Percentiles rank a stretch among this genome's conserved stretches.
These are phyloP conservation scores for Colletotrichum gloeosporioides DNA, from an alignment of 2,329 filamentous ascomycete species.

Conservation along the genomic window DNA sequence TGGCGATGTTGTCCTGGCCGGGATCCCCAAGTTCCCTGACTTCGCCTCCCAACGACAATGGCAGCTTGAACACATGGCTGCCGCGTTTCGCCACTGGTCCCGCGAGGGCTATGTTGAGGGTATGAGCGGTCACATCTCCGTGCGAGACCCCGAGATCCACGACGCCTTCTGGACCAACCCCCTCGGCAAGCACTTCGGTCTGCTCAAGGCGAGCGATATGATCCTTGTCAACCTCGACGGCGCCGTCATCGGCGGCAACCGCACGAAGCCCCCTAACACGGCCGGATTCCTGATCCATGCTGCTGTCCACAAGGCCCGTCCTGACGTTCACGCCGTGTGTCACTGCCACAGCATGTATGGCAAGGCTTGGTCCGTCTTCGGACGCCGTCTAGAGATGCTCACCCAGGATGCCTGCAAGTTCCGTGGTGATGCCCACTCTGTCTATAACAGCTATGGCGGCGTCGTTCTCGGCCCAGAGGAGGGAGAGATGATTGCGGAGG, in stretches of 20 bases:
- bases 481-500: slow-evolving; percentile 65
- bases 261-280: slow-evolving; percentile 64
- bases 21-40: slow-evolving; percentile 37
- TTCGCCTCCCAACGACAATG: slow-evolving; percentile 49
- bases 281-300: slow-evolving; percentile 75
- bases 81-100: slow-evolving; percentile 71
- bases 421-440: slow-evolving; percentile 64
- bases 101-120: slow-evolving; percentile 72
- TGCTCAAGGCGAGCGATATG: slow-evolving; percentile 71
- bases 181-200: slow-evolving; percentile 68
- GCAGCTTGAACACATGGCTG: slow-evolving; percentile 66
- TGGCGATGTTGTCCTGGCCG: slow-evolving; percentile 32
- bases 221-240: slow-evolving; percentile 67
- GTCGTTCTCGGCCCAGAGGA: slow-evolving; percentile 65
- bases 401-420: slow-evolving; percentile 70
- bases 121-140: slow-evolving; percentile 70
- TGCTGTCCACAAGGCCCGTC: slow-evolving; percentile 68
- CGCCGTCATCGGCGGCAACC: slow-evolving; percentile 68
- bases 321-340: slow-evolving; percentile 70
- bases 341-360: slow-evolving; percentile 70
- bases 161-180: slow-evolving; percentile 74
- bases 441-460: slow-evolving; percentile 63
- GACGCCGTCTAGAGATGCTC: slow-evolving; percentile 68
- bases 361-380: slow-evolving; percentile 72
- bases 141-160: slow-evolving; percentile 66